Evolutionary conservation across 2,329 filamentous ascomycete species (phyloP).

Genomic region (Lachnellula arida): DNA sequence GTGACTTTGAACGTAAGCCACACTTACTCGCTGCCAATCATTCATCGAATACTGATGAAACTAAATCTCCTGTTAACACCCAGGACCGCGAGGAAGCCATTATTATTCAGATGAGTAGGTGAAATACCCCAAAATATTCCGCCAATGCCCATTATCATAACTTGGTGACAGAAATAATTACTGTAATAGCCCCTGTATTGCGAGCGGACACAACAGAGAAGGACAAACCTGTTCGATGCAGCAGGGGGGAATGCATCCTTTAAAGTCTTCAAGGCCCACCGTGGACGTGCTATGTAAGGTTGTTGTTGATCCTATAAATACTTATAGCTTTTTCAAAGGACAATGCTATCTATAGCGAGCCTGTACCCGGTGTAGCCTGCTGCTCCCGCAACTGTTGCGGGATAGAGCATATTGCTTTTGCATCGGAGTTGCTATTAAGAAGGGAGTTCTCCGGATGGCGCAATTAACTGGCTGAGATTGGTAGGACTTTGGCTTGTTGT

Average conservation of each 20-base stretch:
- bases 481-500: neutral
- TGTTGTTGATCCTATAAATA: neutral
- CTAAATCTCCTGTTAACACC: neutral
- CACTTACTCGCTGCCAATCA: slow-evolving; percentile 11
- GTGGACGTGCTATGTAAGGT: neutral
- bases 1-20: slow-evolving; percentile 13
- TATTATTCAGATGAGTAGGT: no score
- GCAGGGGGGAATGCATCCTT: neutral
- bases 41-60: neutral
- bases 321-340: neutral
- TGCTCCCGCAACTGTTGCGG: neutral
- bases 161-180: neutral
- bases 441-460: neutral
- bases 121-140: neutral
- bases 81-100: neutral
- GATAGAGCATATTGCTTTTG: neutral
- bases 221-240: neutral
- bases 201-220: neutral
- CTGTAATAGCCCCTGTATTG: neutral
- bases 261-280: neutral
- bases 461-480: neutral
- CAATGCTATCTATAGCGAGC: no score
- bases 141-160: neutral
- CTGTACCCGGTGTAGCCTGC: neutral
- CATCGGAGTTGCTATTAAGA: slow-evolving; percentile 1